Percentiles rank a stretch among this genome's conserved stretches.
These are phyloP conservation scores for Cutaneotrichosporon spelunceum DNA, from an alignment of 1,284 basidiomycete species.

Conservation along the genomic window DNA sequence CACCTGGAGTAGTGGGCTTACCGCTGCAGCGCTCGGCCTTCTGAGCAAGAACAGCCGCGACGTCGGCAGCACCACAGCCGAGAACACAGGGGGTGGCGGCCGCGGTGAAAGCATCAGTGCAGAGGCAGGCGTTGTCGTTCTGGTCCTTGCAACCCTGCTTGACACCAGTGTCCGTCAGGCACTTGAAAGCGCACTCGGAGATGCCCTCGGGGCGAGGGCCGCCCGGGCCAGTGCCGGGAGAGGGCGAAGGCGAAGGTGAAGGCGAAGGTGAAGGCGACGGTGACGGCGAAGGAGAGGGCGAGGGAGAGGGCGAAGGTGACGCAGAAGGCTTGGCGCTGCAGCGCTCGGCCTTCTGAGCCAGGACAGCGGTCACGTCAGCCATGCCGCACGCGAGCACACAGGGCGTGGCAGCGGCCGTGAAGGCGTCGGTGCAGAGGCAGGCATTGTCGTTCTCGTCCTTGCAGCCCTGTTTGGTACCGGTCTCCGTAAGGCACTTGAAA, in stretches of 20 bases:
- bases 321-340: not conserved
- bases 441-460: constrained; percentile 3
- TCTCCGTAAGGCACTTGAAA: not conserved
- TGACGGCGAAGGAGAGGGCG: not conserved
- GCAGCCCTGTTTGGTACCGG: not conserved
- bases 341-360: not conserved
- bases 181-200: not conserved
- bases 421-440: constrained; percentile 9
- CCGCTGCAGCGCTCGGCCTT: constrained; percentile 3
- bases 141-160: constrained; percentile 2
- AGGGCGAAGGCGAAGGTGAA: too few relatives aligned
- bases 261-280: too few relatives aligned
- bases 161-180: not conserved
- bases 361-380: constrained; percentile 6
- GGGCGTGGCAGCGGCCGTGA: not conserved
- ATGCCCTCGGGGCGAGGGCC: not conserved
- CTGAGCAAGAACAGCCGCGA: constrained; percentile 2
- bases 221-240: not conserved
- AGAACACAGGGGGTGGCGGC: constrained; percentile 3
- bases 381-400: constrained; percentile 3
- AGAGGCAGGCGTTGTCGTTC: constrained; percentile 10
- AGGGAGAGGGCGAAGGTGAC: not conserved
- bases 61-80: not conserved
- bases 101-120: not conserved
- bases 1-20: too few relatives aligned